These are phyloP conservation scores for Orbilia brochopaga DNA, from an alignment of 2,329 filamentous ascomycete genomes.

Conservation along the genomic window DNA sequence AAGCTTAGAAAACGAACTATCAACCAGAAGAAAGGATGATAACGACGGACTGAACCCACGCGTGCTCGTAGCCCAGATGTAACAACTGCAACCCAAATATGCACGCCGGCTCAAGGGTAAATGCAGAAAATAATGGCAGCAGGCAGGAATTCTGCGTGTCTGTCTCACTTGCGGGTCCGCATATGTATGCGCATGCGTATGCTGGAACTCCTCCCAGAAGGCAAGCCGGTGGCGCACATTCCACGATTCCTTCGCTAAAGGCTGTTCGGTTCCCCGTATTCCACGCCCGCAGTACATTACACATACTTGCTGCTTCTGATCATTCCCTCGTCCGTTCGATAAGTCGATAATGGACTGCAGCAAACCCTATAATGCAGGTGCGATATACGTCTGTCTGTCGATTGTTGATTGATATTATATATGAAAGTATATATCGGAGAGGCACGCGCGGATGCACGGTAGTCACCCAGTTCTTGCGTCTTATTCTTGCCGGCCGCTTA, in stretches of 20 bases:
- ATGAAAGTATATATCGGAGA: not conserved
- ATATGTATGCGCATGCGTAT: too few species aligned
- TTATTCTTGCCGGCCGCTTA: not conserved
- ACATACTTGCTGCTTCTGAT: not conserved
- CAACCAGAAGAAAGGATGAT: not conserved
- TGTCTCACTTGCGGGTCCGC: conserved; percentile 2
- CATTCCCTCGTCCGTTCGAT: not conserved
- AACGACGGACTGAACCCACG: too few species aligned
- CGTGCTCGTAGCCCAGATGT: not conserved
- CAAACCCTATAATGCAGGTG: conserved; percentile 1
- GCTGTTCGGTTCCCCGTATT: not conserved
- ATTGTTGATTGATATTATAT: not conserved
- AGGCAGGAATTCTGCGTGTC: not conserved
- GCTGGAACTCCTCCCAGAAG: conserved; percentile 11
- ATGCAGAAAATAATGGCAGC: conserved; percentile 3
- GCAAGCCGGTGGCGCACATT: conserved; percentile 6
- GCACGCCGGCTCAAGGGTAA: conserved; percentile 2
- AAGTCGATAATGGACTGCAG: conserved; percentile 1
- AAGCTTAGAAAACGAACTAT: too few species aligned
- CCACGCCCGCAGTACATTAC: not conserved
- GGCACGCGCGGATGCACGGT: conserved; percentile 7
- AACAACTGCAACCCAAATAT: not conserved
- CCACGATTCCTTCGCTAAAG: conserved; percentile 4
- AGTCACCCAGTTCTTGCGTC: conserved; percentile 5
- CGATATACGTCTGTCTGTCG: not conserved